phyloP scores from a whole-genome alignment of 139 green algal genomes.

The Chlamydomonas sp. region DNA sequence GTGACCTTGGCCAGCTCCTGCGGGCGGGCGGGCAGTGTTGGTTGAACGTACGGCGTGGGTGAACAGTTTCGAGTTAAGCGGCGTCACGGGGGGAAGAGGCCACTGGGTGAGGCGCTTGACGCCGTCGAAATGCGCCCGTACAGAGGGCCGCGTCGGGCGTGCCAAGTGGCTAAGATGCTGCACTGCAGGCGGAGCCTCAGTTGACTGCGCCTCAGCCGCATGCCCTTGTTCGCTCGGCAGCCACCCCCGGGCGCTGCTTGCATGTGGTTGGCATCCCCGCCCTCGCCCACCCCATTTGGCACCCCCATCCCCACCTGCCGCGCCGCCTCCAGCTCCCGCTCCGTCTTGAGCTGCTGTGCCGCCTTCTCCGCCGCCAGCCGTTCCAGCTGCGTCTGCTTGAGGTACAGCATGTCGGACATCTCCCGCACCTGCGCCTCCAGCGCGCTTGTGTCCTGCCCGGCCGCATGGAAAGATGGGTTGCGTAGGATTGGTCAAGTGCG shows the following conservation, averaged over 20 bases:
- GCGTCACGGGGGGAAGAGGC: too few relatives aligned
- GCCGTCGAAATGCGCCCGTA: too few relatives aligned
- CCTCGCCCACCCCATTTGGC: too few relatives aligned
- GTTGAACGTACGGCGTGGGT: too few relatives aligned
- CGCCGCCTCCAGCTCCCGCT: slow-evolving; percentile 67
- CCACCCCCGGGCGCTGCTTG: neutral
- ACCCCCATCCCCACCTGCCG: slow-evolving; percentile 9
- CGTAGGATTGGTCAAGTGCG: neutral
- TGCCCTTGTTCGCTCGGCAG: neutral
- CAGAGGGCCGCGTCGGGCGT: too few relatives aligned
- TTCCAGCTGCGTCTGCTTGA: slow-evolving; percentile 83
- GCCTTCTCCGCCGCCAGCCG: slow-evolving; percentile 67
- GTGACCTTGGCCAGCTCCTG: slow-evolving; percentile 52
- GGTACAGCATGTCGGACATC: slow-evolving; percentile 70
- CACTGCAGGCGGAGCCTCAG: too few relatives aligned
- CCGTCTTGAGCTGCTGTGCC: slow-evolving; percentile 72
- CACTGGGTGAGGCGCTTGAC: too few relatives aligned
- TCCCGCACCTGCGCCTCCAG: slow-evolving; percentile 75
- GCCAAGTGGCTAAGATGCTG: too few relatives aligned
- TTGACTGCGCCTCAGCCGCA: neutral
- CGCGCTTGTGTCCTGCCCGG: slow-evolving; percentile 43
- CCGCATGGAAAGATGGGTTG: neutral
- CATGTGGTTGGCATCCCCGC: too few relatives aligned
- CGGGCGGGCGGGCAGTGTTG: neutral
- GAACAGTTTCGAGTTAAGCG: too few relatives aligned